These are phyloP conservation scores for Picea sitchensis DNA, from an alignment of 75 land plant species.

Conservation along the genomic window DNA sequence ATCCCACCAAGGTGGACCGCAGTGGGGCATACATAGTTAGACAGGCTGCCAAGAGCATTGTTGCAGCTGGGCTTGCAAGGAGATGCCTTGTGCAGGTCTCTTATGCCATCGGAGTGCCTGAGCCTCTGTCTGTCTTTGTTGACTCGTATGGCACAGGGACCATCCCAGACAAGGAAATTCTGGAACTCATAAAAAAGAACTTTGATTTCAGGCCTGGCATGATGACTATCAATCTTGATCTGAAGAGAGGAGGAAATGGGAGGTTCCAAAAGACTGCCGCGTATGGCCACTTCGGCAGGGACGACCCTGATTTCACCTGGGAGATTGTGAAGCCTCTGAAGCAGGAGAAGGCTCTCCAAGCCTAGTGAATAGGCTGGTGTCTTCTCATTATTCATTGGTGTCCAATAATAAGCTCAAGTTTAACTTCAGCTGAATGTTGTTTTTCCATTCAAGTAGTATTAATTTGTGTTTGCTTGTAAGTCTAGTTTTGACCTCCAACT, in stretches of 20 bases:
- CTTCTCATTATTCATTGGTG: too few species aligned
- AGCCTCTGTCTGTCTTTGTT: slow-evolving; percentile 31
- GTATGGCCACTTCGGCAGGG: slow-evolving; percentile 70
- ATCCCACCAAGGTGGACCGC: slow-evolving; percentile 56
- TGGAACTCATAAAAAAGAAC: slow-evolving; percentile 57
- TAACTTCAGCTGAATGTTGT: too few species aligned
- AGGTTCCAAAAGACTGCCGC: slow-evolving; percentile 71
- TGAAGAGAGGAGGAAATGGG: slow-evolving; percentile 63
- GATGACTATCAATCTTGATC: slow-evolving; percentile 62
- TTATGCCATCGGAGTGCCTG: slow-evolving; percentile 36
- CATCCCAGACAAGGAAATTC: slow-evolving; percentile 58
- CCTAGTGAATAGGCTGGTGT: too few species aligned
- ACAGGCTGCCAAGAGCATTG: slow-evolving; percentile 80
- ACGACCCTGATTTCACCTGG: slow-evolving; percentile 77
- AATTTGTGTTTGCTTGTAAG: too few species aligned
- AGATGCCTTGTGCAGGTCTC: slow-evolving; percentile 47
- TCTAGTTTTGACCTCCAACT: too few species aligned
- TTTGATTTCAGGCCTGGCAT: slow-evolving; percentile 76
- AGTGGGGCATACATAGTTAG: slow-evolving; percentile 53
- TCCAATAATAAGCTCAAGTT: too few species aligned
- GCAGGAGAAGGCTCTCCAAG: background rate
- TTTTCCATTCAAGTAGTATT: too few species aligned
- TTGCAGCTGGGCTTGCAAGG: slow-evolving; percentile 54
- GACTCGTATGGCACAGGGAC: slow-evolving; percentile 36
- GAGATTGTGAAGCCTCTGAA: slow-evolving; percentile 27